Evolutionary conservation across 805 yeast species (phyloP), one percentile per base, ranked within the genome.

Genomic region (Wickerhamiella kurtzmanii): DNA sequence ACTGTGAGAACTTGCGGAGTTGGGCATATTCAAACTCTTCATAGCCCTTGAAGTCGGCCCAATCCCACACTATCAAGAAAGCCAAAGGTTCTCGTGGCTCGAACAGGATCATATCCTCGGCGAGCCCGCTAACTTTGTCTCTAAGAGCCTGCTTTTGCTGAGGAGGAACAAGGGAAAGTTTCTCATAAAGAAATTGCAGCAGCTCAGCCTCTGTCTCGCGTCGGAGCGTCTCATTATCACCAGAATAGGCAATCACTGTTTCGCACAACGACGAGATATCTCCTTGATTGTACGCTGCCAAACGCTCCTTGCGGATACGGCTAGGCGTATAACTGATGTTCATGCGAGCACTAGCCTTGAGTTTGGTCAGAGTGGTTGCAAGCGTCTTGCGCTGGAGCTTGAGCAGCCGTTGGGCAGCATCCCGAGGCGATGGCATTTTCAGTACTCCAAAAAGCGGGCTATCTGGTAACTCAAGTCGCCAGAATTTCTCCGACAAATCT

Each of bases 91-190:
- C 77, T 1, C 72, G 70, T 19, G 80, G 75, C 37, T 76, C 73
- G 15, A 89, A 75, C 15, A 80, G 64, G 2, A 87, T 76, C 79
- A 88, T 75, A 35, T 82, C 94, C 13, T 76, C 79, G 0, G 77
- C 75, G 72, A 77, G 70, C 8, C 73, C 76, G 40, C 66, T 65
- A 3, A 87, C 64, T 22, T 73, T 71, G 1, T 56, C 54, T 8
- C 66, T 65, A 22, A 72, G 55, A 1, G 47, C 49, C 15, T 61
- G 59, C 47, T 79, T 78, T 2, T 55, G 51, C 0, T 60, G 60
- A 0, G 48, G 45, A 0, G 92, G 85, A 35, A 76, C 67, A 1
- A 73, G 68, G 48, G 65, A 68, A 44, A 87, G 62, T 39, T 76
- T 62, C 17, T 72, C 72, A 49, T 76, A 73, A 49, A 75, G 72